These are phyloP conservation scores for Vanrija humicola DNA, from an alignment of 1,284 basidiomycete genomes.

Conservation along the genomic window DNA sequence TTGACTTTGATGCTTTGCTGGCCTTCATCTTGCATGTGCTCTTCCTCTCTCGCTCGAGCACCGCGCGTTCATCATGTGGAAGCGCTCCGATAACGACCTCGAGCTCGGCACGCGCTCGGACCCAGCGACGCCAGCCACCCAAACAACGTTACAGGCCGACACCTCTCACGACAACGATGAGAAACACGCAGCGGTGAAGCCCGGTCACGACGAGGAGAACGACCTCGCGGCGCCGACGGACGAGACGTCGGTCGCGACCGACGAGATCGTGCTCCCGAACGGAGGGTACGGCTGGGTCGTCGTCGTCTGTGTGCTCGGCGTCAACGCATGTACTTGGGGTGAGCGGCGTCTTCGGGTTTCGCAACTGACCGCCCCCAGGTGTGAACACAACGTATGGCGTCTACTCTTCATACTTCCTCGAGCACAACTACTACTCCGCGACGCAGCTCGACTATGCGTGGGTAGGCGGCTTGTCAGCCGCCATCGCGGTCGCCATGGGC, in stretches of 20 bases:
- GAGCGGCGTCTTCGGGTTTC: constrained; percentile 4
- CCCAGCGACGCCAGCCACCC: no score
- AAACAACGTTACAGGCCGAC: no score
- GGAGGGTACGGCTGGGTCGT: constrained; percentile 51
- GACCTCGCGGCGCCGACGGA: background rate
- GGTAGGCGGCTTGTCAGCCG: constrained; percentile 48
- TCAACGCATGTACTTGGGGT: constrained; percentile 45
- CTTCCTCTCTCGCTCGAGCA: no score
- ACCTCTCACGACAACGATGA: no score
- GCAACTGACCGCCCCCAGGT: constrained; percentile 28
- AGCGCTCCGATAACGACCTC: no score
- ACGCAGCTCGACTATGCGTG: constrained; percentile 49
- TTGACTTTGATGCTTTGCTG: no score
- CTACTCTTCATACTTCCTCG: constrained; percentile 49
- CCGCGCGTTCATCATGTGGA: no score
- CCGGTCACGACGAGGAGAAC: no score
- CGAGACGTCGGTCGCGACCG: background rate
- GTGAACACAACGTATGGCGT: constrained; percentile 51
- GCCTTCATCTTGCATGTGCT: no score
- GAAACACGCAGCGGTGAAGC: no score
- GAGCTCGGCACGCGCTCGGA: no score
- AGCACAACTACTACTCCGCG: constrained; percentile 48
- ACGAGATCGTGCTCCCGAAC: constrained; percentile 10
- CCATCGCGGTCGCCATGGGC: constrained; percentile 40
- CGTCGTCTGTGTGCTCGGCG: constrained; percentile 35